phyloP scores from a whole-genome alignment of 179 eudicot genomes.

The Spinacia oleracea region DNA sequence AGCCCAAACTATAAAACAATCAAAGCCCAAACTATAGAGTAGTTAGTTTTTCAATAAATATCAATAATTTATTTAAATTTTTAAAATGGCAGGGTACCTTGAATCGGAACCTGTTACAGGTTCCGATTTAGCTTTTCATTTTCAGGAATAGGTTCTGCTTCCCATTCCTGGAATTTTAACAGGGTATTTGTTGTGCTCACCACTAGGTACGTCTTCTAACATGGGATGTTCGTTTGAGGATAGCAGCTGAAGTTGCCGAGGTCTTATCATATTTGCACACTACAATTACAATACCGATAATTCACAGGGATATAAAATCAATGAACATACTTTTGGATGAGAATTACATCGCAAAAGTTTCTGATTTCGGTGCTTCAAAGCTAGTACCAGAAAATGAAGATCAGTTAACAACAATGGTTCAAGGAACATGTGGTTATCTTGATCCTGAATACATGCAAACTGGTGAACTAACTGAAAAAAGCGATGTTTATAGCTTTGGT shows the following conservation, averaged over 20 bases:
- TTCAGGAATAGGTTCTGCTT: no score
- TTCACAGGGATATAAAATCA: constrained; percentile 9
- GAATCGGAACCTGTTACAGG: no score
- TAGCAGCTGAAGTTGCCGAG: constrained; percentile 5
- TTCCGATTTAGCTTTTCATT: no score
- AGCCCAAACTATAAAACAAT: no score
- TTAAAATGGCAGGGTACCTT: no score
- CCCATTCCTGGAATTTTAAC: no score
- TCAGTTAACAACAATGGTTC: constrained; percentile 11
- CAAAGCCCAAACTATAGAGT: no score
- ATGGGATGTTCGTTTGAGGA: constrained; percentile 10
- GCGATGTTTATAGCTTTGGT: constrained; percentile 29
- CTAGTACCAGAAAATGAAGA: constrained; percentile 13
- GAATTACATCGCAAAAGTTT: constrained; percentile 8
- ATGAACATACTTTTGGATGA: constrained; percentile 15
- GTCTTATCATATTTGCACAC: constrained; percentile 13
- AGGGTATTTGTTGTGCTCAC: background rate
- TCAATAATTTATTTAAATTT: no score
- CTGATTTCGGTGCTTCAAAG: constrained; percentile 25
- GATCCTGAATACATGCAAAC: constrained; percentile 26
- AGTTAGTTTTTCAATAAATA: no score
- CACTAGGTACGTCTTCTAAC: background rate
- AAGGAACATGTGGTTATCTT: constrained; percentile 22
- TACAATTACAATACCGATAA: background rate
- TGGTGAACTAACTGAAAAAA: constrained; percentile 17